phyloP scores from a whole-genome alignment of 108 stramenopile species.

The Stephanodiscus minutulus region DNA sequence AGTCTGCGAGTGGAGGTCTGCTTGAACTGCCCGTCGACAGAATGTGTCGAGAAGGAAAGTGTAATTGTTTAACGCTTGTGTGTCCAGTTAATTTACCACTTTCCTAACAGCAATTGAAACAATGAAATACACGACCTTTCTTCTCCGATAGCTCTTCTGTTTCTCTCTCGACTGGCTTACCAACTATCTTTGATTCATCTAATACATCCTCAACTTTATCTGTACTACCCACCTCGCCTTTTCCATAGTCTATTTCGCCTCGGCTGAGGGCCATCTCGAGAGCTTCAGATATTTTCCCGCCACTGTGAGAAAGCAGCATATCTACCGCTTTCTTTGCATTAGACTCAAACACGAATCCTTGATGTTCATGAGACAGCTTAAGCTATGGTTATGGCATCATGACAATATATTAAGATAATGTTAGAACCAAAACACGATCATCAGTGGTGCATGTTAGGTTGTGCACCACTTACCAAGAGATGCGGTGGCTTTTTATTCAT shows the following conservation, averaged over 20 bases:
- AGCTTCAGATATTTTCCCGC: conserved; percentile 69
- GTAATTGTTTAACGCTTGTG: no score
- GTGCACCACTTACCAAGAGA: conserved; percentile 3
- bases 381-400: conserved; percentile 31
- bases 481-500: conserved; percentile 24
- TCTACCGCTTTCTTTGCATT: conserved; percentile 47
- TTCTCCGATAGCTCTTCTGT: background rate
- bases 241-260: conserved; percentile 20
- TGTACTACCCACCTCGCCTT: background rate
- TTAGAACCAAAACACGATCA: background rate
- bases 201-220: background rate
- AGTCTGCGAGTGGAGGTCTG: conserved; percentile 48
- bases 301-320: conserved; percentile 61
- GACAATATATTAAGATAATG: background rate
- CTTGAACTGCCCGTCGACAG: background rate
- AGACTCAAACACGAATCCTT: conserved; percentile 77
- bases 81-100: background rate
- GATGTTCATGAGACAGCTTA: conserved; percentile 77
- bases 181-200: background rate
- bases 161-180: background rate
- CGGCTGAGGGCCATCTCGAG: conserved; percentile 54
- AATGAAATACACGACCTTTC: background rate
- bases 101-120: background rate
- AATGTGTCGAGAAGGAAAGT: background rate
- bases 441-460: background rate